These are phyloP conservation scores for Cladosporium sp. DNA, from an alignment of 2,329 filamentous ascomycete genomes.

Conservation along the genomic window DNA sequence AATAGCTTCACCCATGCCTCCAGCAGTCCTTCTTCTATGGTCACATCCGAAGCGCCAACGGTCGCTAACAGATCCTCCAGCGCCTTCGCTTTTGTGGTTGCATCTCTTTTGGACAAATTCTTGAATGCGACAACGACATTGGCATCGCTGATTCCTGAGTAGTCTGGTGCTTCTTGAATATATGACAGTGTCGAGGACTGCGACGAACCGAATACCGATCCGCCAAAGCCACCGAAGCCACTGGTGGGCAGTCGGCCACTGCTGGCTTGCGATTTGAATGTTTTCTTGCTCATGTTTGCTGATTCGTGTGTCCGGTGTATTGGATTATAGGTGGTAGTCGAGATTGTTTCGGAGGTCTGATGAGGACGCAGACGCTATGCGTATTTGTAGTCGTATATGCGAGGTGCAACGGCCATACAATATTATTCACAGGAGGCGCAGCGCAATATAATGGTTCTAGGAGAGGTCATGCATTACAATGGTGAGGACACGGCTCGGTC, in stretches of 20 bases:
- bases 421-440: neutral
- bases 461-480: neutral
- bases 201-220: constrained; percentile 48
- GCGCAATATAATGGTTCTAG: neutral
- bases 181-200: constrained; percentile 73
- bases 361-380: neutral
- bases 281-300: constrained; percentile 57
- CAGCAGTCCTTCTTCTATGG: constrained; percentile 76
- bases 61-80: constrained; percentile 78
- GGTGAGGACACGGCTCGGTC: neutral
- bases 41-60: constrained; percentile 58
- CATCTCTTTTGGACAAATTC: constrained; percentile 88
- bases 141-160: constrained; percentile 73
- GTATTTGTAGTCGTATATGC: neutral
- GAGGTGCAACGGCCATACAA: neutral
- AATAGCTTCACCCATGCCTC: constrained; percentile 85
- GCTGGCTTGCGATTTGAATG: constrained; percentile 63
- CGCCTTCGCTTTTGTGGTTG: constrained; percentile 85
- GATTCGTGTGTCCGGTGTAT: neutral
- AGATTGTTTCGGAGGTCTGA: neutral
- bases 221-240: constrained; percentile 42
- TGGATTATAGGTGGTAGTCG: neutral
- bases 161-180: constrained; percentile 79
- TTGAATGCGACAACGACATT: constrained; percentile 89
- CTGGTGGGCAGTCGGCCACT: constrained; percentile 54